phyloP scores from a whole-genome alignment of 225 moss, liverwort and hornwort genomes.

The Straminergon stramineum region DNA sequence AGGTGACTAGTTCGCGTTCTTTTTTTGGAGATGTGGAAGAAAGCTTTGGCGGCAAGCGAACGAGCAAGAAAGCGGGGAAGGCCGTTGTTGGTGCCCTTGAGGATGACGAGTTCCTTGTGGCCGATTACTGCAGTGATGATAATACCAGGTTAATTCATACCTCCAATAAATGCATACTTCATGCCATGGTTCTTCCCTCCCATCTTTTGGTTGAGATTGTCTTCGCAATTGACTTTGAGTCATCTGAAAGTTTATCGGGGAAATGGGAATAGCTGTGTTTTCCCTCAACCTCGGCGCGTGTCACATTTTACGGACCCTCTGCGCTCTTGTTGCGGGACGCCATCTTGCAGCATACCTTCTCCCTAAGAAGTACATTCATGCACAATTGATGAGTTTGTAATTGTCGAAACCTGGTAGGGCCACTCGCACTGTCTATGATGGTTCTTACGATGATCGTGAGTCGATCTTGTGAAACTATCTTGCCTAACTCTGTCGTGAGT shows the following conservation, averaged over 20 bases:
- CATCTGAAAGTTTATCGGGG: not conserved
- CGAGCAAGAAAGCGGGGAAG: constrained; percentile 12
- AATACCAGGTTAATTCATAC: constrained; percentile 28
- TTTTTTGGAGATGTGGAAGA: constrained; percentile 36
- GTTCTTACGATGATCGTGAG: not conserved
- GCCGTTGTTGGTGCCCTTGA: constrained; percentile 16
- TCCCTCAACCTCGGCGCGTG: not conserved
- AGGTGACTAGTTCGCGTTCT: constrained; percentile 13
- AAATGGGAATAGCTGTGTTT: not conserved
- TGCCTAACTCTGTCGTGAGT: not conserved
- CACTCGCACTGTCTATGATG: not conserved
- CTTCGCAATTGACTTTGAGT: not conserved
- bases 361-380: not conserved
- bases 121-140: constrained; percentile 84
- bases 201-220: not conserved
- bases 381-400: not conserved
- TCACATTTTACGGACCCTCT: not conserved
- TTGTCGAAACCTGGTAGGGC: not conserved
- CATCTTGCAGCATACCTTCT: not conserved
- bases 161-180: not conserved
- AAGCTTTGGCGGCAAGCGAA: constrained; percentile 11
- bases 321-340: not conserved
- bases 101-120: constrained; percentile 74
- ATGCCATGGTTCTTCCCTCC: not conserved
- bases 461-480: not conserved